phyloP scores from a whole-genome alignment of 148 eudicot genomes.

The Amaranthus hypochondriacus region DNA sequence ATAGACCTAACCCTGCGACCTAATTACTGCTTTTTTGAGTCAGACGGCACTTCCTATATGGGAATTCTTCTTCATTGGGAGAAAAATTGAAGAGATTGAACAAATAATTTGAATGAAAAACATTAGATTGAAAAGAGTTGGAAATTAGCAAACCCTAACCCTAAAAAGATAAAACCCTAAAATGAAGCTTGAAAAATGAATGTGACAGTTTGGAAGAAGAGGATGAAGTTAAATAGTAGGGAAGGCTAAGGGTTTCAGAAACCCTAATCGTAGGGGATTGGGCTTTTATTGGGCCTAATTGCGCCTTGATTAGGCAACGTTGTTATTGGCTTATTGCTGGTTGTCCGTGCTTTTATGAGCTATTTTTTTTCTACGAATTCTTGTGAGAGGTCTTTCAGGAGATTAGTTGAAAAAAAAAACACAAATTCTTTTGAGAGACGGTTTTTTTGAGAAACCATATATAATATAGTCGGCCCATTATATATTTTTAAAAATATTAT shows the following conservation, averaged over 20 bases:
- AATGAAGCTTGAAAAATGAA: background rate
- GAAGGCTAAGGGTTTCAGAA: background rate
- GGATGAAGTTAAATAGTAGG: background rate
- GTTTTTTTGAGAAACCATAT: no score
- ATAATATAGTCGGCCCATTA: no score
- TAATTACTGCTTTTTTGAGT: constrained; percentile 37
- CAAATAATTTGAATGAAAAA: no score
- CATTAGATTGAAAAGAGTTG: background rate
- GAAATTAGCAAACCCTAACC: background rate
- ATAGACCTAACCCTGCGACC: constrained; percentile 8
- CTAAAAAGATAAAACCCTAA: constrained; percentile 11
- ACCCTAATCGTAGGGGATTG: background rate
- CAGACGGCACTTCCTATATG: constrained; percentile 94
- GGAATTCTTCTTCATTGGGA: constrained; percentile 65
- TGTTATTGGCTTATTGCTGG: no score
- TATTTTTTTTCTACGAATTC: no score
- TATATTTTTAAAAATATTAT: no score
- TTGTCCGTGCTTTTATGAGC: no score
- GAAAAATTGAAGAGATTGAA: no score
- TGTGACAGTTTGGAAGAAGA: background rate
- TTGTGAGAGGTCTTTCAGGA: no score
- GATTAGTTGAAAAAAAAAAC: no score
- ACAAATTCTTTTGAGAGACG: no score
- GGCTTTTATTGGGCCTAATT: background rate
- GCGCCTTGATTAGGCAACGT: no score